Conservation (phyloP, 129 eudicot genomes). For the Flaveria sonorensis region DNA sequence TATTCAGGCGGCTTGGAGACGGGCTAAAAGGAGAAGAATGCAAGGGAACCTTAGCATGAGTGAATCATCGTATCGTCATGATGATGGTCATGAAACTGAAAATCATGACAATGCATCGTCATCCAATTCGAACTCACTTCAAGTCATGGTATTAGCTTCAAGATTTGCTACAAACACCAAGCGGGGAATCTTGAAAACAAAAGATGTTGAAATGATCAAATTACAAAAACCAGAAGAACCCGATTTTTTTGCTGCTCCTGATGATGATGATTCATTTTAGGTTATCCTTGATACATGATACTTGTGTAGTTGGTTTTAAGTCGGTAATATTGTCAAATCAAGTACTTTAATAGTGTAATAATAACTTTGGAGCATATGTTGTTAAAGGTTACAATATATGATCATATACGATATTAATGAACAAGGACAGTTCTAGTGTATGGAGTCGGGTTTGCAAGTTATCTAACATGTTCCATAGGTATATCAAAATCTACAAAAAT, state of each 20-base stretch:
- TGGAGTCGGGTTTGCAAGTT: no score
- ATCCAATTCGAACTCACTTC: constrained; percentile 38
- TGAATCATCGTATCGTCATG: constrained; percentile 59
- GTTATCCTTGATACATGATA: constrained; percentile 9
- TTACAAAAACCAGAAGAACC: constrained; percentile 94
- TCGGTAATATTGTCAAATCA: constrained; percentile 3
- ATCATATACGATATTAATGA: no score
- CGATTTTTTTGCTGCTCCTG: constrained; percentile 73
- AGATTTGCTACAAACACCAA: constrained; percentile 83
- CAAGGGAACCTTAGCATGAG: constrained; percentile 51
- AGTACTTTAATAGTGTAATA: constrained; percentile 6
- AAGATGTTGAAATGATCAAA: constrained; percentile 63
- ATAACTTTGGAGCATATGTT: neutral
- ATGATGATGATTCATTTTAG: constrained; percentile 58
- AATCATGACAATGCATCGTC: constrained; percentile 20
- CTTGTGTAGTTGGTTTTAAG: constrained; percentile 17
- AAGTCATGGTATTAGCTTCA: constrained; percentile 71
- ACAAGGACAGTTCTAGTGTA: no score
- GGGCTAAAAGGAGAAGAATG: constrained; percentile 62
- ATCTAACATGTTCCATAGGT: no score
- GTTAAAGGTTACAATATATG: no score
- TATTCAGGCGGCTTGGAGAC: constrained; percentile 86
- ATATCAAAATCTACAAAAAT: no score
- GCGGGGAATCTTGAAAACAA: constrained; percentile 59
- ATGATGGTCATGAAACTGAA: constrained; percentile 33